Evolutionary conservation across 495 filamentous ascomycete species (phyloP), one percentile per base, ranked within the genome.

Genomic region (Aspergillus haitiensis): DNA sequence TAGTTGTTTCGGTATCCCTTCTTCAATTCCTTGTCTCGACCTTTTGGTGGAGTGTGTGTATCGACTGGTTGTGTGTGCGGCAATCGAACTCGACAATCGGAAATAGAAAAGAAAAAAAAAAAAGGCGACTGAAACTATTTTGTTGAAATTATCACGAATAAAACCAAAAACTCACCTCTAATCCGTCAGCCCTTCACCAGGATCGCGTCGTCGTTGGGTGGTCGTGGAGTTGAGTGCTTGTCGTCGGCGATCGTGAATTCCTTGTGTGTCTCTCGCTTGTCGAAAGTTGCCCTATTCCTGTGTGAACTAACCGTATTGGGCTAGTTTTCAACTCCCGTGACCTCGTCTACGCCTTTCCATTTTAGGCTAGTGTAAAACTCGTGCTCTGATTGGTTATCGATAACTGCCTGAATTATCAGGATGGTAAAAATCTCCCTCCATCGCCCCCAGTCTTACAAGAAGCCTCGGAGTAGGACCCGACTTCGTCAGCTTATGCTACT

Each of bases 131-230:
- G 40, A 53, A 44, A 55, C 15, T 18, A 45, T 59, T 11, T 31
- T 64, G 54, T 55, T 57, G 60, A 59, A 59, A 58, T 60, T 53
- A 64, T 60, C 47, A 40, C 58, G 56, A 55, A 60, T 51, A 51
- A 45, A 39, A 53, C n/a, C n/a, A 37, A 52, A 49, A 70, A 76
- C 77, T 77, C 71, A 79, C 77, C 77, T 77, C 75, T 75, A 73
- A 69, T 67, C 70, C 67, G 75, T 73, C 69, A 74, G 74, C 75
- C 75, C 75, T 79, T 78, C 76, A 78, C 77, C 77, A 74, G 67
- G 68, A 75, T 73, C 75, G 72, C 75, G 70, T 60, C 42, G 75
- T 76, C 72, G 74, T 67, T 74, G 68, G 73, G 70, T 70, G 71
- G 75, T 74, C 72, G 75, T 68, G 66, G 71, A 68, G 67, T 70